Base-by-base conservation (phyloP, 2,329 filamentous ascomycete genomes). In the Oidium heveae region DNA sequence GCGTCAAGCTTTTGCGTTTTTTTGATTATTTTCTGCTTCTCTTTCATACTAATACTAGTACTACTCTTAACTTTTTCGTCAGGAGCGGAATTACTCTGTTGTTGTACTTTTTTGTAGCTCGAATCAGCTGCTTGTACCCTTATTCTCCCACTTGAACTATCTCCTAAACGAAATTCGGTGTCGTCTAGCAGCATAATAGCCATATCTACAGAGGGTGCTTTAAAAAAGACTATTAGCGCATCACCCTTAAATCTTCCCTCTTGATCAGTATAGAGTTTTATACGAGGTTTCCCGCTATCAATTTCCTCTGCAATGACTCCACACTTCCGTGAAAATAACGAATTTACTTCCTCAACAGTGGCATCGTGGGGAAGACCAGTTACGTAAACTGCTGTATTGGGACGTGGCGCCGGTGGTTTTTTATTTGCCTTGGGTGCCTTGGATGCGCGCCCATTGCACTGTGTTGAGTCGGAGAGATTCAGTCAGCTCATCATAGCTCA, bases 261-360 rank as follows among this genome's bases (percentile, higher is more conserved):
- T 1, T 83, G 78, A 65, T 95, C 81, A 20, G 73, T 78, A 69
- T 98, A 98, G 67, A 98, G 78, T 70, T 94, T 96, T 68, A 98
- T 89, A 39, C 91, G 82, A 47, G 86, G 86, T 49, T 80, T 77
- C 55, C 86, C 84, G 62, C 80, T 87, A 63, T 95, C 88, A 59
- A 94, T 88, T 68, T 94, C 85, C 68, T 96, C 88, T 52, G 89
- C 86, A 59, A 98, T 88, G 60, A 96, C 83, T 57, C 88, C 88
- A 63, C 78, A 93, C 66, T 86, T 89, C 58, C 75, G 71, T 52
- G 81, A 86, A 70, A 98, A 98, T 32, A 85, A 73, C 24, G 86
- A 77, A 60, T 83, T 75, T 16, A 98, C 79, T 69, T 98, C 91
- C 33, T 84, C 77, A 44, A 82, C 71, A 0, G 82, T 85, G 46